Base-by-base conservation (phyloP, 2,329 filamentous ascomycete genomes). In the Phialemoniopsis sp. region DNA sequence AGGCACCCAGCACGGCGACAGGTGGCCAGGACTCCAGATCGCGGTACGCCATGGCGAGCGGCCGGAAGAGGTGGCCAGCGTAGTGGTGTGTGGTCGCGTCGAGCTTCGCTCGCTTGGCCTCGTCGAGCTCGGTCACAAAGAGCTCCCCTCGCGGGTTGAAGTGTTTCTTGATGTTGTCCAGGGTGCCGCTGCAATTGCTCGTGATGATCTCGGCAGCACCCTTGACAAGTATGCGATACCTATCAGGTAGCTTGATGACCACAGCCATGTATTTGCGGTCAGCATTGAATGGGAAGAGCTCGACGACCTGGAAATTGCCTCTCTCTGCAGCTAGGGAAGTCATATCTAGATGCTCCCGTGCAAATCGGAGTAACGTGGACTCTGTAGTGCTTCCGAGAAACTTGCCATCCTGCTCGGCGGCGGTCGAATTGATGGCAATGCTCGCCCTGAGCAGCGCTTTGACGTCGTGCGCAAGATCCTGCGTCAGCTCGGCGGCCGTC, bases 311-410 rank as follows among this genome's bases (percentile, higher is more conserved):
- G 29, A 72, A 71, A 47, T 83, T 85, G 13, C 76, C 70, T 16
- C 84, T 72, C 49, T 81, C 81, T 44, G 80, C 70, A 33, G 66
- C 65, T 13, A 87, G 62, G 1, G 73, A 68, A 6, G 74, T 76
- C 67, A 89, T 80, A 29, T 72, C 82, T 13, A 89, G 65, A 51
- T 78, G 68, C 36, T 84, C 77, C 36, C 75, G 72, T 16, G 82
- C 80, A 53, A 88, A 87, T 15, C 70, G 67, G n/a, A 89, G 69
- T 12, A 89, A 67, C 17, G 85, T 85, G 4, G 83, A 87, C 55
- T 89, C 85, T 0, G 85, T 89, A 60, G 88, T 89, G 5, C 85
- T 88, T 21, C 85, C 85, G 45, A 88, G 73, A 48, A 87, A 89
- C 0, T 73, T 66, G 14, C 60, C 70, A 32, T 82, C 78, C 4